Evolutionary conservation across 768 basidiomycete genomes (phyloP), one percentile per base, ranked within the genome.

Genomic region (Suillus spraguei): DNA sequence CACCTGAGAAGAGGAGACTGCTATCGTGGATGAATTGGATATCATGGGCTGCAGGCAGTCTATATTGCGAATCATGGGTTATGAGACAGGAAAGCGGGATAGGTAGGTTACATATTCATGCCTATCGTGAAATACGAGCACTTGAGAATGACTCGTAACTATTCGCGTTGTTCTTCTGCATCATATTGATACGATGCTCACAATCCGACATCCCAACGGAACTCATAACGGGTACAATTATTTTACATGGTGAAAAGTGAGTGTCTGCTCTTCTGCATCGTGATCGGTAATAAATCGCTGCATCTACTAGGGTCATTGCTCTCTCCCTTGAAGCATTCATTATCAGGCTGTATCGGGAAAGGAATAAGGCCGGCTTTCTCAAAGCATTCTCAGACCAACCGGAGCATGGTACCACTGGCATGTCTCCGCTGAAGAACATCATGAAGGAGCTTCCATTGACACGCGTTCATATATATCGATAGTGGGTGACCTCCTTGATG

Each of bases 321-420:
- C 82, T 94, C 1, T 91, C 88, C 33, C 80, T 90, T 53, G 96
- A 98, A 72, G 94, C 95, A 0, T 99, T 99, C 77, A 93, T 97
- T 42, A 89, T 95, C 58, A 87, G 96, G 4, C 79, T 97, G 4
- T 98, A 90, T 72, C 86, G 97, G 44, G 90, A 97, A 75, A 87
- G 90, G 78, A 99, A 98, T 79, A 86, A 83, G 73, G 82, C 81
- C 2, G 97, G 97, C 1, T 99, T 99, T 75, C 80, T 98, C 67
- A 99, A 99, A 76, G 97, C 95, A 0, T 97, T 99, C 71, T 94
- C 95, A 2, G 97, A 99, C 74, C 91, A 98, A 69, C 95, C 97
- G 5, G 97, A 99, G 73, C 87, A 91, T 65, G 97, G 99, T 65
- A 95, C 91, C 0, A 93, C 87, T 65, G 97, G 96, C 1, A 77